phyloP scores from a whole-genome alignment of 2,329 filamentous ascomycete genomes.

The Diaporthe ilicicola region DNA sequence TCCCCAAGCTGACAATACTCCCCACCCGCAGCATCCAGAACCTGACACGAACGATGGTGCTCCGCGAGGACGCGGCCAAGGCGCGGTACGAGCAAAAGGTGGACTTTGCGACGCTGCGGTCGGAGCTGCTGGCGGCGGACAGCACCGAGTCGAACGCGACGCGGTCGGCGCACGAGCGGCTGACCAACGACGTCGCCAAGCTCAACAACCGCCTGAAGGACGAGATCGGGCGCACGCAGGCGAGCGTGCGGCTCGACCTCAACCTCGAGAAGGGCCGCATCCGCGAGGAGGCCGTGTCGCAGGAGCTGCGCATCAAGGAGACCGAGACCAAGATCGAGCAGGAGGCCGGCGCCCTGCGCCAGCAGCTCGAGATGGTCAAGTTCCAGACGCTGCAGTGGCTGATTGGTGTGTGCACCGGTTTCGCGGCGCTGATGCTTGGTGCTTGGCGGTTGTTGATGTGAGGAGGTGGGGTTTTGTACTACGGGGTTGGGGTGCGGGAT shows the following conservation, averaged over 20 bases:
- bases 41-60: slow-evolving; percentile 95
- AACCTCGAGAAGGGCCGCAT: slow-evolving; percentile 98
- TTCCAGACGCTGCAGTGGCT: slow-evolving; percentile 98
- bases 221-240: slow-evolving; percentile 94
- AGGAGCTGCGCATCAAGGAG: slow-evolving; percentile 98
- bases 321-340: slow-evolving; percentile 99
- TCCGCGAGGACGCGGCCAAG: slow-evolving; percentile 90
- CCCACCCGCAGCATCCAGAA: slow-evolving; percentile 79
- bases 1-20: slow-evolving; percentile 2
- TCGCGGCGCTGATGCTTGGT: slow-evolving; percentile 73
- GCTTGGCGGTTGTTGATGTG: slow-evolving; percentile 76
- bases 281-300: slow-evolving; percentile 92
- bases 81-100: slow-evolving; percentile 88
- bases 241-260: slow-evolving; percentile 88
- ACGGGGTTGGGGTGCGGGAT: too few relatives aligned
- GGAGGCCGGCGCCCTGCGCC: slow-evolving; percentile 88
- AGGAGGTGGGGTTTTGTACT: not conserved
- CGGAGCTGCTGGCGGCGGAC: slow-evolving; percentile 90
- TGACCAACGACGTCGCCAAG: slow-evolving; percentile 95
- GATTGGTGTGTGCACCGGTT: slow-evolving; percentile 82
- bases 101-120: slow-evolving; percentile 96
- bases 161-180: slow-evolving; percentile 86
- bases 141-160: slow-evolving; percentile 91
- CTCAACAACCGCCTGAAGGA: slow-evolving; percentile 88
- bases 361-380: slow-evolving; percentile 96